Evolutionary conservation across 2,329 filamentous ascomycete genomes (phyloP).

Genomic region (Fusarium paranaense): DNA sequence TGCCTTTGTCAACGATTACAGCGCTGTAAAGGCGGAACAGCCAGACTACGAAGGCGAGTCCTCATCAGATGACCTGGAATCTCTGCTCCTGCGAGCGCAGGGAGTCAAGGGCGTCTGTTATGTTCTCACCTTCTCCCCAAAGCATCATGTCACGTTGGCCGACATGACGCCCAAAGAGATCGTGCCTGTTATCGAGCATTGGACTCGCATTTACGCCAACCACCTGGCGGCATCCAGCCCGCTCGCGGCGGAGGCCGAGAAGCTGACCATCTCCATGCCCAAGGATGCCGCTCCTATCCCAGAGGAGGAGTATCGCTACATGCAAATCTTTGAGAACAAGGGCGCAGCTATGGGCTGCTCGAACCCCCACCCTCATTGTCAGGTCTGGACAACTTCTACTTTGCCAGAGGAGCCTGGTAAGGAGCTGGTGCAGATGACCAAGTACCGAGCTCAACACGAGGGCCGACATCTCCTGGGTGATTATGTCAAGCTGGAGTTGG

Average conservation of each 20-base stretch:
- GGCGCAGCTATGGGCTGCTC: slow-evolving; percentile 98
- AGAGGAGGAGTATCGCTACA: slow-evolving; percentile 86
- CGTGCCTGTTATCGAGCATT: slow-evolving; percentile 85
- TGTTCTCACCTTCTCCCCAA: slow-evolving; percentile 92
- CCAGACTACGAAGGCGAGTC: slow-evolving; percentile 73
- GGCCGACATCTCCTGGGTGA: slow-evolving; percentile 85
- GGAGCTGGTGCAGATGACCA: slow-evolving; percentile 81
- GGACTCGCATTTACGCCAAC: slow-evolving; percentile 89
- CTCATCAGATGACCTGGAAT: slow-evolving; percentile 70
- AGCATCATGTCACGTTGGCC: slow-evolving; percentile 91
- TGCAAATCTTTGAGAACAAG: slow-evolving; percentile 99
- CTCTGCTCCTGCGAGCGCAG: slow-evolving; percentile 82
- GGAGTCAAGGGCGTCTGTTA: slow-evolving; percentile 96
- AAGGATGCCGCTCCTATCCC: slow-evolving; percentile 59
- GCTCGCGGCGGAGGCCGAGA: slow-evolving; percentile 59
- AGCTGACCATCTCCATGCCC: slow-evolving; percentile 54
- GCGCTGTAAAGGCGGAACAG: slow-evolving; percentile 94
- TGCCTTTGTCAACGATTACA: slow-evolving; percentile 97
- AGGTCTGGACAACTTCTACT: slow-evolving; percentile 93
- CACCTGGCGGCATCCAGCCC: slow-evolving; percentile 81
- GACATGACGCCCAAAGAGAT: slow-evolving; percentile 85
- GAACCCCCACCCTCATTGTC: slow-evolving; percentile 96
- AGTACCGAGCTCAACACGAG: slow-evolving; percentile 79
- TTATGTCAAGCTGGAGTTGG: slow-evolving; percentile 84
- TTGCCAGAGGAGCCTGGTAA: slow-evolving; percentile 89